Base-by-base conservation (phyloP, 257 asterid species). In the Eustoma russellianum region DNA sequence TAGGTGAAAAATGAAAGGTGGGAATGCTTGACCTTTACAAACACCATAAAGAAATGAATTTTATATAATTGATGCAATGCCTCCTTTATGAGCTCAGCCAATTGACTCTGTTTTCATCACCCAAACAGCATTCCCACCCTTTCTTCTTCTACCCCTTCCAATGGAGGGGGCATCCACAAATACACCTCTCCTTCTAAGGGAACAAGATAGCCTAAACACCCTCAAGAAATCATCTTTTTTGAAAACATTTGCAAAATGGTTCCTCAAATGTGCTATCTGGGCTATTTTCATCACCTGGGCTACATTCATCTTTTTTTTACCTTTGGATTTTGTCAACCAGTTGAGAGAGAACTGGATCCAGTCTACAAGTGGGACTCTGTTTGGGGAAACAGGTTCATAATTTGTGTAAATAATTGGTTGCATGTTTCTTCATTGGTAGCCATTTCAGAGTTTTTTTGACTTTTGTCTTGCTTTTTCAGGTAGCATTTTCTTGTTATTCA, bases 241-340 rank as follows among this genome's bases (percentile, higher is more conserved):
- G 47, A 5, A 61, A 51, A 66, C 83, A 63, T 70, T 75, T 28
- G 33, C 75, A 8, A 85, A 75, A 77, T 82, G 77, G 82, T 17
- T 61, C 57, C 73, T 89, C 41, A 72, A 68, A 64, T 68, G 59
- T 55, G 38, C 57, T 17, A 77, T 81, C 74, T 83, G 88, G 93
- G 65, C 51, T 50, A 52, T 81, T 63, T 86, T 89, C 74, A 59
- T 76, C 16, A 52, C 77, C 30, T 89, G 95, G 95, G 77, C 63
- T 60, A 30, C 83, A 66, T 67, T 76, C 53, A 55, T 86, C 15
- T 77, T 74, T 63, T 52, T 83, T 9, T 70, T 24, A 48, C 92
- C 97, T 1, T 62, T 81, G 11, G 58, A 71, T 9, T 44, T 34
- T 33, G 56, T 64, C 2, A 19, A 0, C 24, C 19, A 64, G 0